Evolutionary conservation across 2,329 filamentous ascomycete genomes (phyloP).

Genomic region (Pyrenophora seminiperda): DNA sequence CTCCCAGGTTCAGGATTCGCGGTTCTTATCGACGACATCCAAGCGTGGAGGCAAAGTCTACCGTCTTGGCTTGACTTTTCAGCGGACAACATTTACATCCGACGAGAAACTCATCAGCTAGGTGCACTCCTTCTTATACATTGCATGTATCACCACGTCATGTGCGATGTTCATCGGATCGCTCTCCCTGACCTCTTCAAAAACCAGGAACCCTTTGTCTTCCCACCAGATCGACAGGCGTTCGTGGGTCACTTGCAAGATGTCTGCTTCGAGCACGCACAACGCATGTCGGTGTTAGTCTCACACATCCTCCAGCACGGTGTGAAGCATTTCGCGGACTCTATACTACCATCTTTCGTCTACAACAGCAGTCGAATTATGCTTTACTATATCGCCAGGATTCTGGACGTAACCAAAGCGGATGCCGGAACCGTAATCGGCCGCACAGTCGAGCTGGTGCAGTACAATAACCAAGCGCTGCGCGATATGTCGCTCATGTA

Average conservation of each 20-base stretch:
- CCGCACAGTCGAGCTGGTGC: constrained; percentile 37
- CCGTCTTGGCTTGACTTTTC: constrained; percentile 42
- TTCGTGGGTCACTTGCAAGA: constrained; percentile 36
- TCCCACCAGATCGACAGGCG: constrained; percentile 31
- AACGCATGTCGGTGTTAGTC: constrained; percentile 35
- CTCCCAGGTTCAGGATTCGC: constrained; percentile 35
- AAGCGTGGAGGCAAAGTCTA: constrained; percentile 36
- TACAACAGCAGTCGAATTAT: constrained; percentile 45
- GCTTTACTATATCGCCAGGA: constrained; percentile 41
- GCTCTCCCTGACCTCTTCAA: constrained; percentile 40
- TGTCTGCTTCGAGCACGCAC: constrained; percentile 41
- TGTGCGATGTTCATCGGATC: constrained; percentile 41
- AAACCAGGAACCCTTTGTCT: constrained; percentile 37
- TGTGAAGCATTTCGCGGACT: constrained; percentile 41
- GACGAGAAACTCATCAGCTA: constrained; percentile 41
- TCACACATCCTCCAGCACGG: constrained; percentile 39
- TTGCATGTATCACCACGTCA: constrained; percentile 44
- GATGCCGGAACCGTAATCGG: constrained; percentile 33
- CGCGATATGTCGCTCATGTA: constrained; percentile 41
- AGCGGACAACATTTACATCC: constrained; percentile 43
- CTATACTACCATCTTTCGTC: constrained; percentile 40
- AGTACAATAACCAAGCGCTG: constrained; percentile 40
- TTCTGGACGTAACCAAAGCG: constrained; percentile 34
- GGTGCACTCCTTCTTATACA: constrained; percentile 41
- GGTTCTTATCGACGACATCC: constrained; percentile 31